A percentile compares a stretch with the other conserved stretches of the same genome.
Evolutionary conservation across 2,329 filamentous ascomycete genomes (phyloP).

Genomic region (Cephalotrichum gorgonifer): DNA sequence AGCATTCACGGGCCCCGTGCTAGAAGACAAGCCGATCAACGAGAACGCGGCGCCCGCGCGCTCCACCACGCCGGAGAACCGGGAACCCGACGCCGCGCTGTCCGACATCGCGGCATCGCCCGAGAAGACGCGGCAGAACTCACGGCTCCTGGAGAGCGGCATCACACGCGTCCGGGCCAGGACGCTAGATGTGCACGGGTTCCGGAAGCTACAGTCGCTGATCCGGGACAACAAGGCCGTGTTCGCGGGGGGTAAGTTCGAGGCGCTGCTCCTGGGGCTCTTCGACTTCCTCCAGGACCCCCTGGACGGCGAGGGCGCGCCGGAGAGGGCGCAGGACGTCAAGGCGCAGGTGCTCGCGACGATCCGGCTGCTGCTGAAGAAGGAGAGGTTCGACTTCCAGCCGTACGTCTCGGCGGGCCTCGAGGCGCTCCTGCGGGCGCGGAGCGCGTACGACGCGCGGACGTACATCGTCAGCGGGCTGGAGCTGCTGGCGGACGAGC

Average conservation of each 20-base stretch:
- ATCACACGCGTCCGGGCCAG: conserved; percentile 62
- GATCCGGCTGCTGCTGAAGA: conserved; percentile 61
- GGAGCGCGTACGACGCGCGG: conserved; percentile 55
- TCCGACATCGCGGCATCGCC: conserved; percentile 20
- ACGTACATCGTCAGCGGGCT: conserved; percentile 66
- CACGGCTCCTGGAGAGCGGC: conserved; percentile 60
- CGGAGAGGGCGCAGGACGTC: conserved; percentile 60
- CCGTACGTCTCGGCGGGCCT: conserved; percentile 59
- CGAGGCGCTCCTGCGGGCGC: conserved; percentile 54
- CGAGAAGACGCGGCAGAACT: conserved; percentile 46
- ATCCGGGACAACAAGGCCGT: conserved; percentile 56
- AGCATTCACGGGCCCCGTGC: conserved; percentile 33
- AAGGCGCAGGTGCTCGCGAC: conserved; percentile 67
- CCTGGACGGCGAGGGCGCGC: conserved; percentile 36
- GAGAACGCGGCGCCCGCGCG: conserved; percentile 28
- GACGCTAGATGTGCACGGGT: conserved; percentile 70
- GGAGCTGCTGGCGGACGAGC: conserved; percentile 62
- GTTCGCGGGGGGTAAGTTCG: conserved; percentile 58
- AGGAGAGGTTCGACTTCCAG: conserved; percentile 54
- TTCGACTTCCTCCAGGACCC: conserved; percentile 63
- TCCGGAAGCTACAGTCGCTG: conserved; percentile 67
- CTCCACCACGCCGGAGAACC: background rate
- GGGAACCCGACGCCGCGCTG: background rate
- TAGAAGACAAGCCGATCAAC: conserved; percentile 52
- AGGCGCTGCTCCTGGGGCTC: conserved; percentile 54